Conservation (phyloP, 768 basidiomycete genomes). For the Omphalotus guepiniiformis region DNA sequence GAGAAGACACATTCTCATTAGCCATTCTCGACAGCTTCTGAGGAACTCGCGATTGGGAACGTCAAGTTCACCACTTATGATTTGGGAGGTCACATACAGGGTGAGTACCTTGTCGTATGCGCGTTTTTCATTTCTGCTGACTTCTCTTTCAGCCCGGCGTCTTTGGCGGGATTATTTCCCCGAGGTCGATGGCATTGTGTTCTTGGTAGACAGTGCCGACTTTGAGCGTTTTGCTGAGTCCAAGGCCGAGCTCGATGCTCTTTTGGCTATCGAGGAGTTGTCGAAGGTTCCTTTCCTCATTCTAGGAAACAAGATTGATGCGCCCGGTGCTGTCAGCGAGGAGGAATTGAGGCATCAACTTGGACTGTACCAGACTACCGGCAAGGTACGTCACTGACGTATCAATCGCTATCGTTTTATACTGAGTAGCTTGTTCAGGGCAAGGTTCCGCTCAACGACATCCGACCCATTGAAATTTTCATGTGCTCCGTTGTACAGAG, state of each 20-base stretch:
- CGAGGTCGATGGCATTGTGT: constrained; percentile 97
- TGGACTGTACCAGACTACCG: constrained; percentile 98
- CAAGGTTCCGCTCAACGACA: constrained; percentile 94
- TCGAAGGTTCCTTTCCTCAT: constrained; percentile 97
- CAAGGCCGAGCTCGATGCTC: constrained; percentile 94
- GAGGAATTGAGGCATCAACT: constrained; percentile 95
- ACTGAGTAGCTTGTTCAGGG: constrained; percentile 48
- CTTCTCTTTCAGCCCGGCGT: constrained; percentile 69
- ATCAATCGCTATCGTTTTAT: not conserved
- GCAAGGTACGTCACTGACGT: constrained; percentile 63
- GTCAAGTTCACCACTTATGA: constrained; percentile 99
- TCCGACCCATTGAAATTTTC: constrained; percentile 98
- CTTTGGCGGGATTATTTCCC: constrained; percentile 99
- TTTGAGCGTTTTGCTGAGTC: constrained; percentile 94
- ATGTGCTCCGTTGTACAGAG: constrained; percentile 99
- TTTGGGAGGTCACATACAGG: constrained; percentile 96
- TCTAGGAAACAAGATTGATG: constrained; percentile 99
- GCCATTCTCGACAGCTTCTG: constrained; percentile 95
- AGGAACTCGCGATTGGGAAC: constrained; percentile 97
- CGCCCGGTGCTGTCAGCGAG: constrained; percentile 95
- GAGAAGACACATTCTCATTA: too few relatives aligned
- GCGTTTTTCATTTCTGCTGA: not conserved
- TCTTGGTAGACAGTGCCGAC: constrained; percentile 97
- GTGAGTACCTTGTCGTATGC: constrained; percentile 43
- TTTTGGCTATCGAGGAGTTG: constrained; percentile 93